Conservation (phyloP, 345 rosid species). For the Salix suchowensis region DNA sequence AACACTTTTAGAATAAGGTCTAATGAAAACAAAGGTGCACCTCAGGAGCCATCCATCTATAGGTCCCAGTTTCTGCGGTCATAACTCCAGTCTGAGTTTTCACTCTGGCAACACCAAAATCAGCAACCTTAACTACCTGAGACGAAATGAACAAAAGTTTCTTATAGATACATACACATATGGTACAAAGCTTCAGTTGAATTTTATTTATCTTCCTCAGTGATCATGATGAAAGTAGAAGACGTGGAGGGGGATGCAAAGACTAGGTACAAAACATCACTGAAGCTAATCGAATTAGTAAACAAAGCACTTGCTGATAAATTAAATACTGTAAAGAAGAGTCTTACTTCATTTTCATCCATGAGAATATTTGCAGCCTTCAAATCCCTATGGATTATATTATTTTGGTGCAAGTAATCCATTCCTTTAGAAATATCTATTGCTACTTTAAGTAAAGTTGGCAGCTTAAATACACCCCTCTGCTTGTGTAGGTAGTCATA, state of each 20-base stretch:
- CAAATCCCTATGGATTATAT: conserved; percentile 94
- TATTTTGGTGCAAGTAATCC: conserved; percentile 92
- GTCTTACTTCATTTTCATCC: conserved; percentile 95
- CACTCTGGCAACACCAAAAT: conserved; percentile 97
- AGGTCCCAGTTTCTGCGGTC: conserved; percentile 99
- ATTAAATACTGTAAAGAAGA: not conserved
- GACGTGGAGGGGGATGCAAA: not conserved
- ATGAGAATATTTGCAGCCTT: conserved; percentile 92
- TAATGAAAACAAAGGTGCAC: conserved; percentile 29
- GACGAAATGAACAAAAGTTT: not conserved
- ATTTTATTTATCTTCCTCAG: not conserved
- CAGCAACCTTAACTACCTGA: conserved; percentile 96
- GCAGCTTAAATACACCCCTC: conserved; percentile 85
- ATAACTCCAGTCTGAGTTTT: conserved; percentile 91
- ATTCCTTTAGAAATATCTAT: conserved; percentile 96
- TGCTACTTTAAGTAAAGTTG: conserved; percentile 77
- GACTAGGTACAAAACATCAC: not conserved
- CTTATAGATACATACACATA: not conserved
- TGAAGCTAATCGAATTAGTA: not conserved
- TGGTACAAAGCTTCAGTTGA: not conserved
- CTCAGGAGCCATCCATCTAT: conserved; percentile 99
- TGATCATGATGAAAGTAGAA: not conserved
- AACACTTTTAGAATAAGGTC: too few species aligned
- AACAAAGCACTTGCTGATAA: not conserved
- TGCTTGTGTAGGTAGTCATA: conserved; percentile 97